These are phyloP conservation scores for Salix purpurea DNA, from an alignment of 345 rosid genomes.

Conservation along the genomic window DNA sequence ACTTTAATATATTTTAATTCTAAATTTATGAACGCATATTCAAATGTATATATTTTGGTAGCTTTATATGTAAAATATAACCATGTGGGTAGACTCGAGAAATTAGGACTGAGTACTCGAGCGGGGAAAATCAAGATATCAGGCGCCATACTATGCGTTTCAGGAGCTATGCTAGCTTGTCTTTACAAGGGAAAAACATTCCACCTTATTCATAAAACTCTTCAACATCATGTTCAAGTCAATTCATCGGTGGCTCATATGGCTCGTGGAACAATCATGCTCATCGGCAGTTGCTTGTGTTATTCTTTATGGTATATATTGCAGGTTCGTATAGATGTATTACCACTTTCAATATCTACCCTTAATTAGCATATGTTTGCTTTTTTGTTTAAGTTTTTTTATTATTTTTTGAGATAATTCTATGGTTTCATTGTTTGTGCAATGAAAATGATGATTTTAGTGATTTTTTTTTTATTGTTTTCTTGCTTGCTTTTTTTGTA, in stretches of 20 bases:
- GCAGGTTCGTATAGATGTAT: slow-evolving; percentile 27
- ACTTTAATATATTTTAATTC: neutral
- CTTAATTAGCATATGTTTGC: neutral
- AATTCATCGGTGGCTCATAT: slow-evolving; percentile 1
- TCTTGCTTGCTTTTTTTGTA: too few relatives aligned
- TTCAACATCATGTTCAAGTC: neutral
- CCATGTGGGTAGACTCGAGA: slow-evolving; percentile 28
- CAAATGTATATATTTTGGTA: neutral
- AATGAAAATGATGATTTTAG: too few relatives aligned
- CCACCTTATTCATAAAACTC: neutral
- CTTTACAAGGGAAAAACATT: slow-evolving; percentile 38
- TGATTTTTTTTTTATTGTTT: too few relatives aligned
- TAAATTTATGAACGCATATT: too few relatives aligned
- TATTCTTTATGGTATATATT: slow-evolving; percentile 40
- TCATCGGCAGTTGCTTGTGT: slow-evolving; percentile 29
- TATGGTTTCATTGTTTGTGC: too few relatives aligned
- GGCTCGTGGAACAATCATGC: slow-evolving; percentile 36
- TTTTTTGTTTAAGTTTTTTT: too few relatives aligned
- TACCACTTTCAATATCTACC: too few relatives aligned
- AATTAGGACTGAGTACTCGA: slow-evolving; percentile 17
- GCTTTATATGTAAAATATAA: too few relatives aligned
- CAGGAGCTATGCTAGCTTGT: slow-evolving; percentile 30
- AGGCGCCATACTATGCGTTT: slow-evolving; percentile 41
- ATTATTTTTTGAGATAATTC: too few relatives aligned
- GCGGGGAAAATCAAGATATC: slow-evolving; percentile 34